Percentiles rank a stretch among this genome's conserved stretches.
Conservation (phyloP, 495 filamentous ascomycete genomes). For the Melanomma pulvis-pyrius region DNA sequence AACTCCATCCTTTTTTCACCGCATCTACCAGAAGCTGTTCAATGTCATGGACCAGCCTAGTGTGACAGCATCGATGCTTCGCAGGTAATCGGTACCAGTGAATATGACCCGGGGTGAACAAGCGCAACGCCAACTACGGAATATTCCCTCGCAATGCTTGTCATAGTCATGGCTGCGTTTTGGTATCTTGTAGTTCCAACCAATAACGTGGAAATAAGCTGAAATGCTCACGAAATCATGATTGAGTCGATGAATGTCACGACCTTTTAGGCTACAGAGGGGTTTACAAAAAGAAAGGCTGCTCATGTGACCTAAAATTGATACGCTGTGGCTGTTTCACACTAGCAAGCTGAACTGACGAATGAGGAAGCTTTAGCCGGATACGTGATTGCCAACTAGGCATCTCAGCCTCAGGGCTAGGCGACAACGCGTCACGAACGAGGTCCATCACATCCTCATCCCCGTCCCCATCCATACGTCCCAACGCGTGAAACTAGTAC, state of each 20-base stretch:
- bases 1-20: neutral
- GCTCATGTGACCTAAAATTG: neutral
- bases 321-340: too few relatives aligned
- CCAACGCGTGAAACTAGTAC: too few relatives aligned
- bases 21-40: neutral
- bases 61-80: neutral
- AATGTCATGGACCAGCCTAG: neutral
- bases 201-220: neutral
- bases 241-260: neutral
- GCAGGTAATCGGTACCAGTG: neutral
- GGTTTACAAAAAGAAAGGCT: neutral
- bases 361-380: too few relatives aligned
- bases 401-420: too few relatives aligned
- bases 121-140: neutral
- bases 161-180: neutral
- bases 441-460: too few relatives aligned
- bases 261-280: neutral
- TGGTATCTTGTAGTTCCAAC: neutral
- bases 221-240: constrained; percentile 1
- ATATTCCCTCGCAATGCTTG: constrained; percentile 1
- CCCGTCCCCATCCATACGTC: too few relatives aligned
- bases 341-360: too few relatives aligned
- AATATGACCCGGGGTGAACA: neutral
- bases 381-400: too few relatives aligned
- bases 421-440: too few relatives aligned